Evolutionary conservation across 2,329 filamentous ascomycete genomes (phyloP), one percentile per base, ranked within the genome.

Genomic region (Pseudogymnoascus sp.): DNA sequence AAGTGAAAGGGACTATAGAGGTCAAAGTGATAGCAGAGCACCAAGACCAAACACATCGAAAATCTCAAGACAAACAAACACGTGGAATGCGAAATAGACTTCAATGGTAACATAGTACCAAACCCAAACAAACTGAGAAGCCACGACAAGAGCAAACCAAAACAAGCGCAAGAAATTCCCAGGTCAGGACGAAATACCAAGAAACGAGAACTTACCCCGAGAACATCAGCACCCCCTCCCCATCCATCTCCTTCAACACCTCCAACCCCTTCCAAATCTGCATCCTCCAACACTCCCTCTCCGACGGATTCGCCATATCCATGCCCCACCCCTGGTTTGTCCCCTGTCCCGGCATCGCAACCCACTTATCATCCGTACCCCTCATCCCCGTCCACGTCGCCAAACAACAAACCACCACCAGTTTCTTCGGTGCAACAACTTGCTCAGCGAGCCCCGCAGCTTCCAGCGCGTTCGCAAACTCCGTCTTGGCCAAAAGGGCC

Each of bases 231-330:
- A 24, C 19, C 61, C 28, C 35, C 61, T 38, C 12, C 22, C n/a
- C 61, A 26, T 59, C 24, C 33, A 33, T 33, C 6, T 12, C 12
- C 40, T 59, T 37, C 60, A 50, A 41, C 5, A 19, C 31, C 37
- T 53, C 24, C 24, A 53, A 31, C 46, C 46, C 46, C 46, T 31
- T 53, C 14, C 24, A 53, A 53, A 53, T 62, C 8, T 59, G 33
- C 31, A 26, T 62, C 61, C 11, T 35, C 43, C 40, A 62, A 38
- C 28, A 62, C 22, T 26, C 43, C 50, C n/a, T 62, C 28, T 59
- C 28, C 2, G n/a, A 14, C 11, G 33, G 24, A 35, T 37, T 62
- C 16, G 35, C 41, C 61, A 24, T 24, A 53, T 53, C 24, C 46
- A 53, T 6, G 2, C 24, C 24, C 24, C 46, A 53, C 24, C 46